phyloP scores from a whole-genome alignment of 805 yeast genomes.

The Zygoascus tannicola region DNA sequence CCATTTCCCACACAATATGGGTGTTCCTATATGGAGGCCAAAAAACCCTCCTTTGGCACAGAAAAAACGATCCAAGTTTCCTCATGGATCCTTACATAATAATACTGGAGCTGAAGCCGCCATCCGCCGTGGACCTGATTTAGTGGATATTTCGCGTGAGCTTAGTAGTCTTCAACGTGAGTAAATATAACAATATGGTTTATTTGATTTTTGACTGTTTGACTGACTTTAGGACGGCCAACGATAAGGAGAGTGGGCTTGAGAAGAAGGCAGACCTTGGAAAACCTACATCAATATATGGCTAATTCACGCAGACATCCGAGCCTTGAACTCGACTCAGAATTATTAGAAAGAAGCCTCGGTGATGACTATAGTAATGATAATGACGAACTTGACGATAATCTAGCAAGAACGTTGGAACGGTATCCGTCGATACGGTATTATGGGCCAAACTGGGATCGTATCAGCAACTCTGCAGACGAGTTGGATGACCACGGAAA shows the following conservation, averaged over 20 bases:
- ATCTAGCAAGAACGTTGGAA: not conserved
- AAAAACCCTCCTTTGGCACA: constrained; percentile 5
- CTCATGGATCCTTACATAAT: no score
- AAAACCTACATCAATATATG: not conserved
- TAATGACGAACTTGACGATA: not conserved
- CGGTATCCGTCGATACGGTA: constrained; percentile 3
- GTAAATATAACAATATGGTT: no score
- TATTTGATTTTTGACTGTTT: no score
- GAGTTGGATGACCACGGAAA: not conserved
- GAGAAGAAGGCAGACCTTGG: not conserved
- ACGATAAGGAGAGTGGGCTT: not conserved
- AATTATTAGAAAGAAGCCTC: not conserved
- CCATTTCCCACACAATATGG: constrained; percentile 9
- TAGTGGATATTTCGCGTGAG: not conserved
- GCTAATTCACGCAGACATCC: not conserved
- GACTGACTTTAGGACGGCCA: constrained; percentile 1
- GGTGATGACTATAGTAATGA: not conserved
- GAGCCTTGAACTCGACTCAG: not conserved
- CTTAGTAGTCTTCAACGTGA: not conserved
- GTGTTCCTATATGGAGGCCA: constrained; percentile 12
- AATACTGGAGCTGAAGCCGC: not conserved
- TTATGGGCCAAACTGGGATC: not conserved
- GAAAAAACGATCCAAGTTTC: constrained; percentile 5
- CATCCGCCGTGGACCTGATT: not conserved
- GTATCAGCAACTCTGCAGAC: not conserved